Conservation (phyloP, 345 rosid genomes). For the Salix dunnii region DNA sequence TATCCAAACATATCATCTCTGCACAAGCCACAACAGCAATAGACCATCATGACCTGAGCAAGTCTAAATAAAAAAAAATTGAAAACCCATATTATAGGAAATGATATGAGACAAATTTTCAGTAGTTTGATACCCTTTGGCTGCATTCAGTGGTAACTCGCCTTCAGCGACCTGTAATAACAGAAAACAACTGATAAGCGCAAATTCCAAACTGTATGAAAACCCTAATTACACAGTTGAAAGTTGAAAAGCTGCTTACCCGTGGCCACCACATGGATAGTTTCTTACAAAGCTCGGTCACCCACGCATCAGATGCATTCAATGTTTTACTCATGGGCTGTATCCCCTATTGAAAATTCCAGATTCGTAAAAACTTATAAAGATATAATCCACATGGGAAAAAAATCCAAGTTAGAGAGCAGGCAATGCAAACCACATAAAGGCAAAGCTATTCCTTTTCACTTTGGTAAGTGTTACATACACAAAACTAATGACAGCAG, state of each 20-base stretch:
- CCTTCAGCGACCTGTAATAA: slow-evolving; percentile 73
- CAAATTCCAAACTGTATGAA: background rate
- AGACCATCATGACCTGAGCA: background rate
- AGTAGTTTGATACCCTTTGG: slow-evolving; percentile 47
- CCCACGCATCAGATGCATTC: slow-evolving; percentile 61
- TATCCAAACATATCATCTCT: slow-evolving; percentile 66
- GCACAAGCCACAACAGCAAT: slow-evolving; percentile 24
- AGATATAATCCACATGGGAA: background rate
- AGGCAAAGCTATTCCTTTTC: background rate
- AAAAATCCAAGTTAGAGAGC: background rate
- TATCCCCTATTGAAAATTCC: slow-evolving; percentile 49
- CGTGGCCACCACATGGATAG: slow-evolving; percentile 75
- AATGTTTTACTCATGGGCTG: slow-evolving; percentile 61
- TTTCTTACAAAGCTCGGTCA: slow-evolving; percentile 74
- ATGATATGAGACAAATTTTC: background rate
- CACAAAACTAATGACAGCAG: background rate
- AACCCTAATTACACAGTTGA: background rate
- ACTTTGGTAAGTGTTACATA: background rate
- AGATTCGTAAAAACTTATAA: background rate
- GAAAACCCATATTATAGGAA: background rate
- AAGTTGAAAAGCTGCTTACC: slow-evolving; percentile 39
- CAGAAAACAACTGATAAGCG: background rate
- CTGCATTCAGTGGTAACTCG: slow-evolving; percentile 51
- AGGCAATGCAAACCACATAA: background rate
- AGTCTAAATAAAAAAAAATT: background rate